Evolutionary conservation across 768 basidiomycete genomes (phyloP).

Genomic region (Tremella mesenterica): DNA sequence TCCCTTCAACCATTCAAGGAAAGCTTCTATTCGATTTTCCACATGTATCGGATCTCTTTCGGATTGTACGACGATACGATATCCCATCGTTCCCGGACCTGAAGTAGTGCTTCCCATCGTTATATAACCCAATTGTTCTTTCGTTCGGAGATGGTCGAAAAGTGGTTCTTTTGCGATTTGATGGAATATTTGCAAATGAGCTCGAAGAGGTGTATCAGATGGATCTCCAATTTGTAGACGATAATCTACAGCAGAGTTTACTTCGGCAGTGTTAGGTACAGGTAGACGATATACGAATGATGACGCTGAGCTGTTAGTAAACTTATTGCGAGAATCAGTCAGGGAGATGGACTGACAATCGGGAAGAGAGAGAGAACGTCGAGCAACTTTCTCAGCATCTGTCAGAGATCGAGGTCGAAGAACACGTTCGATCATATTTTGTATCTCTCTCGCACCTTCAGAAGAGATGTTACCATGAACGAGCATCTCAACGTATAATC

Average conservation of each 20-base stretch:
- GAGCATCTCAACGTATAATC: conserved; percentile 62
- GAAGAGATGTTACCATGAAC: conserved; percentile 76
- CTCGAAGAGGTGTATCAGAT: conserved; percentile 57
- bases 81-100: conserved; percentile 63
- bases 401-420: conserved; percentile 55
- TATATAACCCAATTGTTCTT: conserved; percentile 92
- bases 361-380: conserved; percentile 58
- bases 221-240: conserved; percentile 69
- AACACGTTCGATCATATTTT: conserved; percentile 61
- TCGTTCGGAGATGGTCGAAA: conserved; percentile 81
- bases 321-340: background rate
- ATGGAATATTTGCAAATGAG: conserved; percentile 60
- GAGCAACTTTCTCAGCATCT: conserved; percentile 51
- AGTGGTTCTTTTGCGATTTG: conserved; percentile 86
- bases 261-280: conserved; percentile 73
- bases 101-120: conserved; percentile 52
- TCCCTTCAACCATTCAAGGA: conserved; percentile 64
- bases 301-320: conserved; percentile 50
- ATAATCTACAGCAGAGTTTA: conserved; percentile 80
- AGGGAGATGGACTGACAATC: conserved; percentile 49
- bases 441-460: conserved; percentile 71
- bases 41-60: conserved; percentile 71
- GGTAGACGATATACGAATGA: conserved; percentile 59
- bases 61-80: conserved; percentile 79
- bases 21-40: conserved; percentile 79